Conservation (phyloP, 176 grass and related monocot genomes). For the Aegilops bicornis region DNA sequence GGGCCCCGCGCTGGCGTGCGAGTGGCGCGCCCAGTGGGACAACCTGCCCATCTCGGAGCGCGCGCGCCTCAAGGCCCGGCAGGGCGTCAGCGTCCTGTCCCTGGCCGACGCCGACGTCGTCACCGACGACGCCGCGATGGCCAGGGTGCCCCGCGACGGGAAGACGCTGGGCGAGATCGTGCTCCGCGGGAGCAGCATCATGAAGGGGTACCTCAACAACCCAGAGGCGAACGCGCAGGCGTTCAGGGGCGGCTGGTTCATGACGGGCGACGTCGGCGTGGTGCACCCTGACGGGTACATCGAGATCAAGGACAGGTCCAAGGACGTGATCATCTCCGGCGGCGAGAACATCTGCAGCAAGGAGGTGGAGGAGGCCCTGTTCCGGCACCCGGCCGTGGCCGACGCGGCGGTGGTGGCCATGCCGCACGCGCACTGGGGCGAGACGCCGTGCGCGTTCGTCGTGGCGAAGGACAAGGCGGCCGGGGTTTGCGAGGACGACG, state of each 20-base stretch:
- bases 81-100: constrained; percentile 61
- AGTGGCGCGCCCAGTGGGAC: constrained; percentile 74
- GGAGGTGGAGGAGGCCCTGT: constrained; percentile 68
- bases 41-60: constrained; percentile 35
- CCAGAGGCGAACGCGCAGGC: constrained; percentile 32
- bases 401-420: constrained; percentile 66
- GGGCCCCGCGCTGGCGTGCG: constrained; percentile 64
- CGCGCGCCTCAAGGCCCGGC: constrained; percentile 61
- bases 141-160: constrained; percentile 56
- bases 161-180: constrained; percentile 60
- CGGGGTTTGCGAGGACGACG: constrained; percentile 34
- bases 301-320: constrained; percentile 83
- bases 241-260: constrained; percentile 59
- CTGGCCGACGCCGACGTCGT: constrained; percentile 69
- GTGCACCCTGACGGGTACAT: constrained; percentile 76
- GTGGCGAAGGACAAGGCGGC: constrained; percentile 25
- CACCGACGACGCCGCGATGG: constrained; percentile 34
- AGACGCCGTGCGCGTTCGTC: constrained; percentile 92
- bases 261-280: constrained; percentile 73
- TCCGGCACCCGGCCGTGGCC: constrained; percentile 41
- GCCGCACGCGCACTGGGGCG: constrained; percentile 84
- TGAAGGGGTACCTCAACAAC: constrained; percentile 79
- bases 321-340: constrained; percentile 76
- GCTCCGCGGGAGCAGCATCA: constrained; percentile 64
- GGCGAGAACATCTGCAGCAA: constrained; percentile 79